Conservation (phyloP, 495 filamentous ascomycete species). For the Corynascus novoguineensis region DNA sequence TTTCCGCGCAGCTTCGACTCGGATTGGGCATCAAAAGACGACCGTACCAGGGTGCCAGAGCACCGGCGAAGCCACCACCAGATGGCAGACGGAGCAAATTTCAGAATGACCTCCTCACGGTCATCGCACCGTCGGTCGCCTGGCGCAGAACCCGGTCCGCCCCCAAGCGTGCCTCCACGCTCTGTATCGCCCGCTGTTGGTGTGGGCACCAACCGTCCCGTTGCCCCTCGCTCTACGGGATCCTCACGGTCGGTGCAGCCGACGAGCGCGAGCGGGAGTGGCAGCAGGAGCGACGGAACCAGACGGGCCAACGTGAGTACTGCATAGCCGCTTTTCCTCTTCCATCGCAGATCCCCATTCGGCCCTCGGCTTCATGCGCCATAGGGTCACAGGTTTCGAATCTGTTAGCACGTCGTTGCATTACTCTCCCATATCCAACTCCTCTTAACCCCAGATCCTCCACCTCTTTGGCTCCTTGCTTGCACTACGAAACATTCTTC, state of each 20-base stretch:
- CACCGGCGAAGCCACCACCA: neutral
- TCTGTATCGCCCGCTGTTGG: conserved; percentile 39
- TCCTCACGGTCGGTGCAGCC: conserved; percentile 29
- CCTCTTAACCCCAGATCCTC: neutral
- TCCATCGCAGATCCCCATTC: conserved; percentile 23
- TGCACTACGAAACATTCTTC: neutral
- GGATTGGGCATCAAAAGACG: conserved; percentile 9
- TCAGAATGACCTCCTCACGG: conserved; percentile 37
- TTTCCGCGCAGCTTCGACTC: neutral
- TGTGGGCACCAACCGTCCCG: conserved; percentile 30
- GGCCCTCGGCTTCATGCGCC: conserved; percentile 13
- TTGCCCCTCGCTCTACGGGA: conserved; percentile 42
- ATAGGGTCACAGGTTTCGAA: neutral
- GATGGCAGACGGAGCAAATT: neutral
- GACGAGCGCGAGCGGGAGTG: conserved; percentile 22
- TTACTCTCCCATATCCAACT: neutral
- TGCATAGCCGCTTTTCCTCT: conserved; percentile 10
- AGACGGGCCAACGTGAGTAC: conserved; percentile 50
- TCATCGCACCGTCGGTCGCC: conserved; percentile 47
- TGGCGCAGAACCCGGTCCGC: conserved; percentile 39
- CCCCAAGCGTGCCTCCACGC: conserved; percentile 38
- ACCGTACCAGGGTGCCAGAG: neutral
- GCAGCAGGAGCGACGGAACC: conserved; percentile 30
- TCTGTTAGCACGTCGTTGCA: neutral
- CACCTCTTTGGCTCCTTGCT: neutral